Conservation (phyloP, 2,329 filamentous ascomycete species). For the Colletotrichum godetiae region DNA sequence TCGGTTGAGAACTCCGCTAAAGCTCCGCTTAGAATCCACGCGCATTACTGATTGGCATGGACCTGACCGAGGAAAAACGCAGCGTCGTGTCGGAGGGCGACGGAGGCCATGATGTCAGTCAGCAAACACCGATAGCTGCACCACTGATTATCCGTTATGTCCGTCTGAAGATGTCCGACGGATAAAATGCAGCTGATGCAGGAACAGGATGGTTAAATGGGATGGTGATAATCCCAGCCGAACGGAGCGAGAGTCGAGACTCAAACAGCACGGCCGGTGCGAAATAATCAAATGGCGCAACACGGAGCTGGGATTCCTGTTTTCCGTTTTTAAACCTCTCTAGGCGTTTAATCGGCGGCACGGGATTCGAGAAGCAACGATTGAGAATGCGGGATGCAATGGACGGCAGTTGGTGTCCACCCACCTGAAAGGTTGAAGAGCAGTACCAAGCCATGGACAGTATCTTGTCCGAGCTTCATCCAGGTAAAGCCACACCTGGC, state of each 20-base stretch:
- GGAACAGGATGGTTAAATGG: conserved; percentile 2
- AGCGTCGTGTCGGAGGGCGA: not conserved
- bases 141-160: conserved; percentile 24
- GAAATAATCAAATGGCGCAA: conserved; percentile 13
- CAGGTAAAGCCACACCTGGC: not conserved
- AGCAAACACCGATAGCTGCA: conserved; percentile 13
- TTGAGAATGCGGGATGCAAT: conserved; percentile 3
- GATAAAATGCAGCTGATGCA: conserved; percentile 29
- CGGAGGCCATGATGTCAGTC: conserved; percentile 28
- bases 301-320: conserved; percentile 27
- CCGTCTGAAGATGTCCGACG: conserved; percentile 13
- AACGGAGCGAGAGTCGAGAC: not conserved
- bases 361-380: not conserved
- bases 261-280: not conserved
- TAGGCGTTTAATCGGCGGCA: conserved; percentile 10
- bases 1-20: conserved; percentile 32
- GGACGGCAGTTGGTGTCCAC: conserved; percentile 3
- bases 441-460: not conserved
- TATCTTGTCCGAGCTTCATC: too few species aligned
- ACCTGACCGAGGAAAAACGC: conserved; percentile 10
- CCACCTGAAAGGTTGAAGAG: not conserved
- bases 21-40: conserved; percentile 34
- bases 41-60: conserved; percentile 32
- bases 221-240: not conserved
- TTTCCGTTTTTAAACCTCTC: conserved; percentile 19